Conservation (phyloP, 306 rosid genomes). For the Lathyrus tuberosus region DNA sequence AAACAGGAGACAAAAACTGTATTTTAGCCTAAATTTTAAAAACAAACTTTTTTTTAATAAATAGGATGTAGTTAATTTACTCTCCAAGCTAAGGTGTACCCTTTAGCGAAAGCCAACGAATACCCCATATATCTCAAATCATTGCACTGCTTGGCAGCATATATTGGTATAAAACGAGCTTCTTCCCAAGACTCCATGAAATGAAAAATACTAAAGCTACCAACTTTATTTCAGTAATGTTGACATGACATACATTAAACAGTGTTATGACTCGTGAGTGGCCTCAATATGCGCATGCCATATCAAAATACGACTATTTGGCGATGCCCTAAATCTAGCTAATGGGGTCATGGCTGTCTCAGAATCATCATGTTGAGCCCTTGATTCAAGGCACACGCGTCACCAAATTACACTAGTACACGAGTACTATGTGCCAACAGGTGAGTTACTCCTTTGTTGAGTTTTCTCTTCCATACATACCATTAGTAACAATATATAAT, state of each 20-base stretch:
- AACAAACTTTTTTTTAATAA: too few species aligned
- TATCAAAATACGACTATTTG: constrained; percentile 24
- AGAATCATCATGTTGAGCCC: constrained; percentile 31
- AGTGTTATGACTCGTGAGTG: constrained; percentile 20
- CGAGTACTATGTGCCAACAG: not conserved
- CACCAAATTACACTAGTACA: not conserved
- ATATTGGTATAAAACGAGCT: not conserved
- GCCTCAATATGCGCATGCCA: constrained; percentile 36
- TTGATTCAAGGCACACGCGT: constrained; percentile 35
- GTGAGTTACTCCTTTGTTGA: too few species aligned
- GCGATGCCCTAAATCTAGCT: constrained; percentile 39
- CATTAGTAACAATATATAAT: too few species aligned
- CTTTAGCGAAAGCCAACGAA: too few species aligned
- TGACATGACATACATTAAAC: constrained; percentile 39
- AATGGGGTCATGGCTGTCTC: constrained; percentile 38
- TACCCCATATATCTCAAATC: too few species aligned
- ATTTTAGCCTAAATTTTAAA: too few species aligned
- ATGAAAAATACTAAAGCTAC: not conserved
- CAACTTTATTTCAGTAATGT: constrained; percentile 23
- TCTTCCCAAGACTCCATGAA: constrained; percentile 2
- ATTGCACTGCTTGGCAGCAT: too few species aligned
- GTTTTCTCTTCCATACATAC: too few species aligned
- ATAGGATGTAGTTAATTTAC: too few species aligned
- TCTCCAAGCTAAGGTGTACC: too few species aligned
- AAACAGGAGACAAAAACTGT: too few species aligned